A percentile compares a stretch with the other conserved stretches of the same genome.
Conservation (phyloP, 148 eudicot species). For the Rhododendron kiyosumense region DNA sequence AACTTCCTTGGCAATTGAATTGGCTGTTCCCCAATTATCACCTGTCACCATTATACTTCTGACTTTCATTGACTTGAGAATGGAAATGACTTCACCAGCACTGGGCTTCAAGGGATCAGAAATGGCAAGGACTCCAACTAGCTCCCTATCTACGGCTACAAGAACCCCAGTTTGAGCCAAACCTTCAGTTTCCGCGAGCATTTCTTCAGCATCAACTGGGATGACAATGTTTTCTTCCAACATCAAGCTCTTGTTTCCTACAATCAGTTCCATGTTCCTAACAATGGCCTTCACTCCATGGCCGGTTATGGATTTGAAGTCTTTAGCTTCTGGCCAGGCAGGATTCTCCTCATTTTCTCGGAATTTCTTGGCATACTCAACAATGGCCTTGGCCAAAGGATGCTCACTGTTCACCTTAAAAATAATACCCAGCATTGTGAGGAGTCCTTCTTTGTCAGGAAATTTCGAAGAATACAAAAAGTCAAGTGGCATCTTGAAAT, state of each 20-base stretch:
- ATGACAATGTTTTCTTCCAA: conserved; percentile 39
- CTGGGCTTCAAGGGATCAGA: conserved; percentile 7
- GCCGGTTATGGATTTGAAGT: neutral
- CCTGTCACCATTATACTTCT: conserved; percentile 4
- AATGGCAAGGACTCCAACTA: conserved; percentile 1
- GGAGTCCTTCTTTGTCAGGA: neutral
- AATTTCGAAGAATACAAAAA: neutral
- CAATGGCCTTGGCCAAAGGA: conserved; percentile 7
- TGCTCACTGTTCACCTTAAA: conserved; percentile 1
- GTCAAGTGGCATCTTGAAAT: neutral
- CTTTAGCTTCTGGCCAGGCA: conserved; percentile 14
- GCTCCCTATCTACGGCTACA: neutral
- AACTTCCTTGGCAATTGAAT: conserved; percentile 28
- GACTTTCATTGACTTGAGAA: conserved; percentile 20
- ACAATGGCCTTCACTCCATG: conserved; percentile 4
- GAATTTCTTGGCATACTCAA: neutral
- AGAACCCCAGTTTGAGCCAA: conserved; percentile 7
- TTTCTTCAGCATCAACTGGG: conserved; percentile 57
- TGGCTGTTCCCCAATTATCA: conserved; percentile 8
- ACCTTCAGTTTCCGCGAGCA: conserved; percentile 48
- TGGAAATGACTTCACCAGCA: no score
- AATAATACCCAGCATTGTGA: neutral
- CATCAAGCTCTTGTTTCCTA: conserved; percentile 81
- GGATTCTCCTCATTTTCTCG: neutral
- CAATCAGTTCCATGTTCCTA: conserved; percentile 43